Conservation (phyloP, 2,329 filamentous ascomycete species). For the Cephalotrichum gorgonifer region DNA sequence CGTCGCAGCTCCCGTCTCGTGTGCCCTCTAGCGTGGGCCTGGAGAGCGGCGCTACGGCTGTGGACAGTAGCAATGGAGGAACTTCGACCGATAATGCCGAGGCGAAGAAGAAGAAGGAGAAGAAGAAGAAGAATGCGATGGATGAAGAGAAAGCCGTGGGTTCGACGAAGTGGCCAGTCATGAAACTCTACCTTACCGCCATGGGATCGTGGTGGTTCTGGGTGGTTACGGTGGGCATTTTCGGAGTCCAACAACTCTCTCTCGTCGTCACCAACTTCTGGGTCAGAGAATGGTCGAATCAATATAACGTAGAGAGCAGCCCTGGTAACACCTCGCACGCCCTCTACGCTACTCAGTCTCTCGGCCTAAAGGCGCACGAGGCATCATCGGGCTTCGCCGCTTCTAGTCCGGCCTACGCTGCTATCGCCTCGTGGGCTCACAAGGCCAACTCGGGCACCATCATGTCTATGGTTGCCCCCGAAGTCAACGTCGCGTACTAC, state of each 20-base stretch:
- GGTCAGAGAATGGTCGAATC: constrained; percentile 92
- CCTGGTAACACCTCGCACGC: neutral
- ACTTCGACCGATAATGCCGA: constrained; percentile 34
- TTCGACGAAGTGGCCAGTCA: constrained; percentile 78
- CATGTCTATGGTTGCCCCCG: constrained; percentile 10
- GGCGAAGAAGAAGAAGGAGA: constrained; percentile 34
- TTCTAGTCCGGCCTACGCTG: neutral
- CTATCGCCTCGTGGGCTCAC: neutral
- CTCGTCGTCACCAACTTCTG: constrained; percentile 85
- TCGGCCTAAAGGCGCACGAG: neutral
- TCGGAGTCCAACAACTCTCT: constrained; percentile 72
- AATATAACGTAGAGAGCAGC: constrained; percentile 40
- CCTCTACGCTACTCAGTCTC: neutral
- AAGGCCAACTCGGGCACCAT: constrained; percentile 5
- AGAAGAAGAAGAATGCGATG: constrained; percentile 40
- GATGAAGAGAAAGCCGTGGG: constrained; percentile 75
- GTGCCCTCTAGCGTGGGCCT: constrained; percentile 66
- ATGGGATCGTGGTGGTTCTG: constrained; percentile 99
- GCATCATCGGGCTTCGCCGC: neutral
- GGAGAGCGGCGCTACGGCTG: constrained; percentile 43
- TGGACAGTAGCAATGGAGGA: constrained; percentile 38
- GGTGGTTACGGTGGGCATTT: constrained; percentile 64
- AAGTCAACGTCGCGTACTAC: constrained; percentile 78
- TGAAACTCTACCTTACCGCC: constrained; percentile 71
- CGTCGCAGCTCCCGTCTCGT: constrained; percentile 67